A percentile compares a stretch with the other conserved stretches of the same genome.
phyloP scores from a whole-genome alignment of 1,284 basidiomycete genomes.

The Apiotrichum gamsii region DNA sequence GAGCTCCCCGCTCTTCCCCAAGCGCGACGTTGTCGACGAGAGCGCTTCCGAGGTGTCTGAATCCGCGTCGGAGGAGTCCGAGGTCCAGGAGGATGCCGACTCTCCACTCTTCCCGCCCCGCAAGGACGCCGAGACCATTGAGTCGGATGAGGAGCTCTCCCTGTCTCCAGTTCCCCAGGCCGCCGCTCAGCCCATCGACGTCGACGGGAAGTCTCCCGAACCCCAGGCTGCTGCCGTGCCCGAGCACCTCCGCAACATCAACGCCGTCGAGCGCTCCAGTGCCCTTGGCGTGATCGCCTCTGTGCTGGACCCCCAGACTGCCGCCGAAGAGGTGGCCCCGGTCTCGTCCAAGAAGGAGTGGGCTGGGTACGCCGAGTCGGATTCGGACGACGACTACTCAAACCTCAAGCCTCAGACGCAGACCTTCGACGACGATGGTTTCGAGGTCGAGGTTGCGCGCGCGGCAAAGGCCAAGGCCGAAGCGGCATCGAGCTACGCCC shows the following conservation, averaged over 20 bases:
- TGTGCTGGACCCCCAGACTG: conserved; percentile 19
- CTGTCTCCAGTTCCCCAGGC: background rate
- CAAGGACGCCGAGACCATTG: background rate
- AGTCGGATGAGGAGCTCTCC: background rate
- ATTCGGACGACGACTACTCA: conserved; percentile 19
- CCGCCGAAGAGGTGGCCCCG: background rate
- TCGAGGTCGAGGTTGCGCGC: conserved; percentile 16
- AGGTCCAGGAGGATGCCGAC: background rate
- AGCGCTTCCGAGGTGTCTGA: background rate
- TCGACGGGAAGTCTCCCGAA: background rate
- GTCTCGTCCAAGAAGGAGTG: conserved; percentile 12
- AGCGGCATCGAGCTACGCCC: background rate
- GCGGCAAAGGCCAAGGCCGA: conserved; percentile 4
- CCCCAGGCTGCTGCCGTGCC: conserved; percentile 17
- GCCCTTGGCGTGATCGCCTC: conserved; percentile 27
- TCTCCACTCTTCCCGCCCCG: conserved; percentile 19
- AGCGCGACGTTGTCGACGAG: background rate
- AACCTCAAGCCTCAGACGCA: conserved; percentile 3
- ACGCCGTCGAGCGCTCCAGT: conserved; percentile 22
- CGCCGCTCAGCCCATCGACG: background rate
- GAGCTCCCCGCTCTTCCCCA: conserved; percentile 6
- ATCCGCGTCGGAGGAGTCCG: background rate
- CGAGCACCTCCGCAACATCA: conserved; percentile 17
- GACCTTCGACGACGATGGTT: conserved; percentile 10
- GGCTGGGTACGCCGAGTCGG: conserved; percentile 22